A percentile compares a stretch with the other conserved stretches of the same genome.
phyloP scores from a whole-genome alignment of 2,329 filamentous ascomycete genomes.

The Diaporthe helianthi region DNA sequence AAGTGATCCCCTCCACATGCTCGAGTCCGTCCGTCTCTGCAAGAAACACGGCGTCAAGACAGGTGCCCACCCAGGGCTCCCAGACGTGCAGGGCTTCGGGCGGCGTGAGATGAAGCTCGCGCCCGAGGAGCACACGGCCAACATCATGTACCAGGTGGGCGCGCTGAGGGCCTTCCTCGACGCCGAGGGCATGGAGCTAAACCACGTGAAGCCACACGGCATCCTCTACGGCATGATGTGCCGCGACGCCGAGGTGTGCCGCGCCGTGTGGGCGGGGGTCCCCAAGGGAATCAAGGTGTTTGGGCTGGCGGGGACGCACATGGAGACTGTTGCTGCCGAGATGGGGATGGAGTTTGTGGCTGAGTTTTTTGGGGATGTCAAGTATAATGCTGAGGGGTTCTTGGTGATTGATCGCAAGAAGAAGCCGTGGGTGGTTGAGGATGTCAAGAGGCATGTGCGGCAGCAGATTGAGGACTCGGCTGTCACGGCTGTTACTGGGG shows the following conservation, averaged over 20 bases:
- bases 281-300: constrained; percentile 37
- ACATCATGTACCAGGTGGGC: constrained; percentile 68
- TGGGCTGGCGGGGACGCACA: constrained; percentile 40
- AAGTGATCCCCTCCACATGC: constrained; percentile 70
- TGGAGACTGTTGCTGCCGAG: constrained; percentile 39
- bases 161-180: constrained; percentile 66
- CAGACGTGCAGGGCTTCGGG: constrained; percentile 71
- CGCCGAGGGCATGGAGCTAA: constrained; percentile 59
- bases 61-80: constrained; percentile 70
- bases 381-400: constrained; percentile 39
- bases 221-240: constrained; percentile 42
- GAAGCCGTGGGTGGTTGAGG: constrained; percentile 52
- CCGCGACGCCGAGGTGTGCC: constrained; percentile 38
- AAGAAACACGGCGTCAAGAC: constrained; percentile 63
- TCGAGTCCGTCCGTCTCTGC: constrained; percentile 63
- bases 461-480: constrained; percentile 50
- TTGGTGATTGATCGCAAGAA: constrained; percentile 57
- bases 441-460: constrained; percentile 49
- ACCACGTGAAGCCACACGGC: constrained; percentile 68
- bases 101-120: constrained; percentile 66
- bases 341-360: constrained; percentile 40
- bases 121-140: constrained; percentile 62
- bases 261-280: constrained; percentile 40
- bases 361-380: constrained; percentile 42
- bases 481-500: constrained; percentile 50